A percentile compares a stretch with the other conserved stretches of the same genome.
Conservation (phyloP, 2,329 filamentous ascomycete genomes). For the Cladosporium colombiae region DNA sequence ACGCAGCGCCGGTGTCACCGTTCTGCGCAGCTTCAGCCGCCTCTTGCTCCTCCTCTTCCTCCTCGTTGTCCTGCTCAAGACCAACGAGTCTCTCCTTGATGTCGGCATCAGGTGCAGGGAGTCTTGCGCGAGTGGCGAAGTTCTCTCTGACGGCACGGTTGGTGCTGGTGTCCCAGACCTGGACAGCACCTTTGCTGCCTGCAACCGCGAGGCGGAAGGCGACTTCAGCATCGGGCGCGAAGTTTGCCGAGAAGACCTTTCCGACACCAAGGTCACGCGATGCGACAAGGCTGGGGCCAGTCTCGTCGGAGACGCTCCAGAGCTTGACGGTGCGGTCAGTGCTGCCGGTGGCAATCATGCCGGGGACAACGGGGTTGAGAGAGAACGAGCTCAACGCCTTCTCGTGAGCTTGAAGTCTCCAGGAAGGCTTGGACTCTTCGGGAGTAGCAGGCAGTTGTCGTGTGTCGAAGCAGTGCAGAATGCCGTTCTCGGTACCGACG, state of each 20-base stretch:
- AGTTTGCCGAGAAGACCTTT: constrained; percentile 87
- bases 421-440: constrained; percentile 77
- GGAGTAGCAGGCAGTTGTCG: constrained; percentile 74
- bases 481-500: constrained; percentile 84
- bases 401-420: constrained; percentile 95
- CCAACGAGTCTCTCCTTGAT: constrained; percentile 76
- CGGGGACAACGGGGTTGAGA: constrained; percentile 84
- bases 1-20: constrained; percentile 34
- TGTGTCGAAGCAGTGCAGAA: constrained; percentile 89
- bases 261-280: constrained; percentile 90
- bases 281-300: constrained; percentile 85
- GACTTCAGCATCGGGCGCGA: constrained; percentile 87
- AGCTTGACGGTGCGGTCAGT: constrained; percentile 95
- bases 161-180: constrained; percentile 96
- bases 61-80: constrained; percentile 65
- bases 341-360: constrained; percentile 89
- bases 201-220: constrained; percentile 91
- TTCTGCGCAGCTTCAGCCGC: constrained; percentile 54
- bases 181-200: constrained; percentile 87
- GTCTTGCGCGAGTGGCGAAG: constrained; percentile 71
- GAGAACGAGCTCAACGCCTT: constrained; percentile 90
- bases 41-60: constrained; percentile 62
- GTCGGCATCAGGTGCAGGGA: constrained; percentile 57
- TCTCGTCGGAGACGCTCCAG: constrained; percentile 75
- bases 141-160: constrained; percentile 82